These are phyloP conservation scores for Nakazawaea wyomingensis DNA, from an alignment of 805 yeast genomes.

Conservation along the genomic window DNA sequence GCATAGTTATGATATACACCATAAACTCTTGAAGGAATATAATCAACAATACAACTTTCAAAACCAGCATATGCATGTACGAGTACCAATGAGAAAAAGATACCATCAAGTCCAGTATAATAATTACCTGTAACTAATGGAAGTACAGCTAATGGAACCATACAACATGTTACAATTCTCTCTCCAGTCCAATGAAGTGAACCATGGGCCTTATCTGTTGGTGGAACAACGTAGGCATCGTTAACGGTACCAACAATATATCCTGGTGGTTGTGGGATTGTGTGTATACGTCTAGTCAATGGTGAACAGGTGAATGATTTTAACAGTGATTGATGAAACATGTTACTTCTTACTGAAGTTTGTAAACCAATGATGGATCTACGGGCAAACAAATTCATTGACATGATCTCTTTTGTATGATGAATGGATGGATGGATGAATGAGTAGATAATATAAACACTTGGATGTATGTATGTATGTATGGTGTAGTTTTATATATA, in stretches of 20 bases:
- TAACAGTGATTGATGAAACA: background rate
- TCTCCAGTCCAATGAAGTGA: conserved; percentile 94
- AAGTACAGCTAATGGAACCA: conserved; percentile 70
- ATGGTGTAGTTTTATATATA: background rate
- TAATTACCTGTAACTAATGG: conserved; percentile 77
- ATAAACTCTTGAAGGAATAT: conserved; percentile 81
- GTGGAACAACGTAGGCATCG: conserved; percentile 75
- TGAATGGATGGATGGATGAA: background rate
- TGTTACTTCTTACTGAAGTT: too few relatives aligned
- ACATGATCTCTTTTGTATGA: too few relatives aligned
- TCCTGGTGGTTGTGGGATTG: conserved; percentile 82
- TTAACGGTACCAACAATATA: conserved; percentile 89
- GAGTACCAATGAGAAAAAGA: conserved; percentile 58
- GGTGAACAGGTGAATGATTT: background rate
- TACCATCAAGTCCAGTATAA: conserved; percentile 67
- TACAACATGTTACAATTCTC: conserved; percentile 58
- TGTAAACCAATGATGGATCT: conserved; percentile 5
- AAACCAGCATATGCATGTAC: conserved; percentile 84
- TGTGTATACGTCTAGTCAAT: background rate
- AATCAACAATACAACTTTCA: conserved; percentile 88
- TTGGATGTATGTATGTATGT: too few relatives aligned
- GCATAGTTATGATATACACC: conserved; percentile 73
- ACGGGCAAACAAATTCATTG: conserved; percentile 3
- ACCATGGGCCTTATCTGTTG: conserved; percentile 62
- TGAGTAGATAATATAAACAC: too few relatives aligned